phyloP scores from a whole-genome alignment of 2,329 filamentous ascomycete genomes.

The Colletotrichum theobromicola region DNA sequence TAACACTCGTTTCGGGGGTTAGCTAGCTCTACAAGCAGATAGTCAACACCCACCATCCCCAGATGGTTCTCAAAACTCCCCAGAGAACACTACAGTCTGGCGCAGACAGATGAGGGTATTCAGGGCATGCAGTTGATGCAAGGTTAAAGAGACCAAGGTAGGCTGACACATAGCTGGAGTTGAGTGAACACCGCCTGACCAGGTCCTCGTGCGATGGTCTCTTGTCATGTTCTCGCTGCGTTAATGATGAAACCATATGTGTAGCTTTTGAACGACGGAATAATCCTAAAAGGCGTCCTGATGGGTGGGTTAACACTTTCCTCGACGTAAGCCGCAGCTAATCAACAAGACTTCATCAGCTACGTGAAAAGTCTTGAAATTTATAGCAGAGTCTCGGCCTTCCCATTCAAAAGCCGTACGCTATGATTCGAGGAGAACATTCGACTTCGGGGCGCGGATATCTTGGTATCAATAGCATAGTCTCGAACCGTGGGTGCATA shows the following conservation, averaged over 20 bases:
- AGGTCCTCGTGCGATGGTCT: background rate
- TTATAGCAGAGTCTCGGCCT: background rate
- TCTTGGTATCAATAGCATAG: too few species aligned
- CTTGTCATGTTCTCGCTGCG: background rate
- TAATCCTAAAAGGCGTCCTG: background rate
- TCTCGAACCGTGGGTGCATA: too few species aligned
- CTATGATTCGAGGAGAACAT: background rate
- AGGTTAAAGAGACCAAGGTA: background rate
- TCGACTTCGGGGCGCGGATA: background rate
- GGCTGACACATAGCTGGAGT: background rate
- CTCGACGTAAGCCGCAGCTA: background rate
- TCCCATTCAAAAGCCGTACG: background rate
- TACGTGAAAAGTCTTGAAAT: background rate
- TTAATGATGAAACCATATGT: background rate
- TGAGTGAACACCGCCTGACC: background rate
- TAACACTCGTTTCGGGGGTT: too few species aligned
- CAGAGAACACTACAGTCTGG: rapidly evolving
- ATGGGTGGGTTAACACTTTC: background rate
- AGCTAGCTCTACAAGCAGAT: too few species aligned
- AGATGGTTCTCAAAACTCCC: too few species aligned
- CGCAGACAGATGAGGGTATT: background rate
- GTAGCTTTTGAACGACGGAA: background rate
- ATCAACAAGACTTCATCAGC: background rate
- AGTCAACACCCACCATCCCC: too few species aligned
- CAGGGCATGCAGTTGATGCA: background rate